Percentiles rank a stretch among this genome's conserved stretches.
phyloP scores from a whole-genome alignment of 1,284 basidiomycete genomes.

The Pseudozyma flocculosa region DNA sequence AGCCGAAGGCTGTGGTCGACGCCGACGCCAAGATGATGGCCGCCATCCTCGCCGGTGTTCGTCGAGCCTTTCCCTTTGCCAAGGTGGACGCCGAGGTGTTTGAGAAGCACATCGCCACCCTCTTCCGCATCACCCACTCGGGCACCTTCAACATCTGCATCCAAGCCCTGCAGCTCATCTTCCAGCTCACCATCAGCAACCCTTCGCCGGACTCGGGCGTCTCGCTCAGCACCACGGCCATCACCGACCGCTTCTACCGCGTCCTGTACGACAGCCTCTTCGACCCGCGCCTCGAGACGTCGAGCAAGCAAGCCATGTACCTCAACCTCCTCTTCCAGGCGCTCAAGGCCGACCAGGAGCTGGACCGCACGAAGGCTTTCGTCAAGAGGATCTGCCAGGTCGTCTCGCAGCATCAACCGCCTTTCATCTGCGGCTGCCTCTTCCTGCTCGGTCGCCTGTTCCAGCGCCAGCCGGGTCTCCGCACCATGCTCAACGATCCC shows the following conservation, averaged over 20 bases:
- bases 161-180: conserved; percentile 88
- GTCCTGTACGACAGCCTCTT: conserved; percentile 85
- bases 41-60: conserved; percentile 89
- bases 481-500: conserved; percentile 66
- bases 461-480: conserved; percentile 70
- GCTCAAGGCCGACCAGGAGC: conserved; percentile 74
- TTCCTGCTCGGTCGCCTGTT: conserved; percentile 69
- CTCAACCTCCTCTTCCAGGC: conserved; percentile 93
- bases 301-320: conserved; percentile 96
- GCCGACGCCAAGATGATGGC: conserved; percentile 75
- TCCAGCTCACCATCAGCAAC: conserved; percentile 66
- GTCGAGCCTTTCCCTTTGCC: conserved; percentile 90
- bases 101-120: conserved; percentile 83
- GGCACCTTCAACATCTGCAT: conserved; percentile 89
- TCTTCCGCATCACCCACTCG: conserved; percentile 93
- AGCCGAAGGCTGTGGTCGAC: conserved; percentile 62
- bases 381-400: conserved; percentile 85
- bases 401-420: conserved; percentile 72
- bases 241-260: conserved; percentile 75
- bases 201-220: conserved; percentile 17
- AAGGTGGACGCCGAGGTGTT: conserved; percentile 70
- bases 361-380: conserved; percentile 75
- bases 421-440: conserved; percentile 87
- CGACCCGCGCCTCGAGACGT: conserved; percentile 76
- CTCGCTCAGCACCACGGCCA: conserved; percentile 46